Base-by-base conservation (phyloP, 2,329 filamentous ascomycete genomes). In the Colletotrichum sp. region DNA sequence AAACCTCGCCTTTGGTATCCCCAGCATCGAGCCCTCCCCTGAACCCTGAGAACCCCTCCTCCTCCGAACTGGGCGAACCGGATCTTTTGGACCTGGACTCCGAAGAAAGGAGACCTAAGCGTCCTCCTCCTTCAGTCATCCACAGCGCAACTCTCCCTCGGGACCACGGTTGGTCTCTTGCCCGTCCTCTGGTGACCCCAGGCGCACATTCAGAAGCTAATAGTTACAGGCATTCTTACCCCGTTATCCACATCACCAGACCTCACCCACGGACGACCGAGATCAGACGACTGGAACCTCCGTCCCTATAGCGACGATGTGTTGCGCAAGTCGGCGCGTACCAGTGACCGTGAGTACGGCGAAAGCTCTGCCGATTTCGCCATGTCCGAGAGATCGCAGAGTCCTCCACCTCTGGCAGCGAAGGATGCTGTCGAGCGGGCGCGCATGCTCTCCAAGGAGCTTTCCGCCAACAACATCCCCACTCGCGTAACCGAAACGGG, bases 1-100 rank as follows among this genome's bases (percentile, higher is more conserved):
- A 99, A 86, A 99, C 97, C 2, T 99, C 96, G 64, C 97, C 97
- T 39, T 89, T 99, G 69, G 95, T 98, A 68, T 98, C 96, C 28
- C 97, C 97, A 7, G 94, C 92, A n/a, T 91, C 92, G 70, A 98
- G 96, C 82, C 97, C 97, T 24, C 91, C 92, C n/a, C 87, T 94
- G 55, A 84, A 88, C 21, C 83, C 88, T 5, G 84, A 91, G 78
- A 78, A 83, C n/a, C 80, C 85, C 6, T 81, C 85, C 75, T 83
- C 84, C 77, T 85, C 84, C 30, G 86, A 82, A 44, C 85, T 96
- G 8, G 90, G 92, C 78, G 94, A 96, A 77, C 93, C 93, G 13
- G 94, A 95, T 71, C 90, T 89, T 9, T 88, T 96, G 16, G 91
- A 94, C 74, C 88, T 96, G 21, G 92, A 94, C 81, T 85, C 84